Percentiles rank a stretch among this genome's conserved stretches.
Conservation (phyloP, 2,329 filamentous ascomycete genomes). For the Aspergillus floridensis region DNA sequence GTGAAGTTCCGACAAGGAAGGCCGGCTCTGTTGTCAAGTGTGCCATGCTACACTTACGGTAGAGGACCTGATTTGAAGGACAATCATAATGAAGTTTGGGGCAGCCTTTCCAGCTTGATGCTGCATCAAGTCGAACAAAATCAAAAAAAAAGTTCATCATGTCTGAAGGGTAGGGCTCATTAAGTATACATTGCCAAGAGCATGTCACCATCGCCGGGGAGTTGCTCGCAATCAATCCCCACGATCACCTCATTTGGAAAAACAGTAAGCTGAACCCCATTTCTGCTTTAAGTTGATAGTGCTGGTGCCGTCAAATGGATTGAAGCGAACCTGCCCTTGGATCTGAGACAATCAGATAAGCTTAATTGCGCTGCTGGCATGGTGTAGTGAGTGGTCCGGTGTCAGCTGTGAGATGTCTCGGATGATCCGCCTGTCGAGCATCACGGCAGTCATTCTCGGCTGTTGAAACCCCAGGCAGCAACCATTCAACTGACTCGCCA, state of each 20-base stretch:
- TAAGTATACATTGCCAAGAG: conserved; percentile 22
- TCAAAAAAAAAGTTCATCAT: neutral
- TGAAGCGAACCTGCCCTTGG: conserved; percentile 1
- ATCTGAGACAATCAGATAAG: conserved; percentile 17
- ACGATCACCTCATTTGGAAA: conserved; percentile 32
- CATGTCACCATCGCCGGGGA: conserved; percentile 14
- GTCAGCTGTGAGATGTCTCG: conserved; percentile 14
- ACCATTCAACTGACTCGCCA: neutral
- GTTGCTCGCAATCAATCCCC: conserved; percentile 30
- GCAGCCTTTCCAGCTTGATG: neutral
- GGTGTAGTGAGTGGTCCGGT: conserved; percentile 11
- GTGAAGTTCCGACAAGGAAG: no score
- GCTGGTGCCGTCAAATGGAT: neutral
- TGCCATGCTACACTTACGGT: neutral
- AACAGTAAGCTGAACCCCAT: conserved; percentile 14
- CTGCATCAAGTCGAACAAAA: neutral
- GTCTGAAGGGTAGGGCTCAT: conserved; percentile 6
- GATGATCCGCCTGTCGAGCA: conserved; percentile 18
- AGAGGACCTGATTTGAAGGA: neutral
- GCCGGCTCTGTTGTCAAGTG: neutral
- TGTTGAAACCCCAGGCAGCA: conserved; percentile 21
- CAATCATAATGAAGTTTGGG: neutral
- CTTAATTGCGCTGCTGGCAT: conserved; percentile 19
- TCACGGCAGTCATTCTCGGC: conserved; percentile 32
- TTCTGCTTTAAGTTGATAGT: neutral